These are phyloP conservation scores for Rhizopus stolonifer DNA, from an alignment of 371 early-diverging fungal genomes.

Conservation along the genomic window DNA sequence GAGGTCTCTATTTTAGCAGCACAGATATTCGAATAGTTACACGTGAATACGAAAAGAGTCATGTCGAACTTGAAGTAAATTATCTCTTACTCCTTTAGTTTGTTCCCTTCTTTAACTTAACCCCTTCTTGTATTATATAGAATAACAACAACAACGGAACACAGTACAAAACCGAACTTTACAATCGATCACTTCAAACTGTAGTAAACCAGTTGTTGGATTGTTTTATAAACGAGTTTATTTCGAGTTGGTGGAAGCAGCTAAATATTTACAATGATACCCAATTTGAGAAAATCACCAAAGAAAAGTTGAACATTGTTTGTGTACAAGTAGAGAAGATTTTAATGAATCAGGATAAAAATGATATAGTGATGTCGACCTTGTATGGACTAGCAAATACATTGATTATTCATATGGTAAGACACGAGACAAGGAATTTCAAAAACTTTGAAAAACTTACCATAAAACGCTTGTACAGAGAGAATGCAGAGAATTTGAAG, in stretches of 20 bases:
- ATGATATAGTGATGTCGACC: constrained; percentile 50
- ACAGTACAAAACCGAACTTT: constrained; percentile 22
- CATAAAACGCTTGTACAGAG: constrained; percentile 35
- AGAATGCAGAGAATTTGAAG: constrained; percentile 48
- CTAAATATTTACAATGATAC: constrained; percentile 30
- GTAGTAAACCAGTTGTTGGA: constrained; percentile 39
- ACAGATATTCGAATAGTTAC: not conserved
- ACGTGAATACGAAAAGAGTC: not conserved
- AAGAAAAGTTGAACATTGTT: constrained; percentile 32
- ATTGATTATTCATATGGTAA: constrained; percentile 55
- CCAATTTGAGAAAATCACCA: constrained; percentile 29
- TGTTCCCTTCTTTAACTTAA: too few species aligned
- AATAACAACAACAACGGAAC: constrained; percentile 10
- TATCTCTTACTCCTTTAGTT: not conserved
- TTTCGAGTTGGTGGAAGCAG: constrained; percentile 51
- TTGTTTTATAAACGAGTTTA: constrained; percentile 50
- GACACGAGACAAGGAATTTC: not conserved
- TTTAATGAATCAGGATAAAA: constrained; percentile 45
- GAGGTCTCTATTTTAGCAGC: constrained; percentile 20
- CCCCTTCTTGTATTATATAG: constrained; percentile 1
- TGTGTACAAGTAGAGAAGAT: constrained; percentile 39
- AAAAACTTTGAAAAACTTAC: too few species aligned
- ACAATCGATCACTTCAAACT: constrained; percentile 34
- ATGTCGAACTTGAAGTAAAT: not conserved
- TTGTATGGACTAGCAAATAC: constrained; percentile 51